Evolutionary conservation across 768 basidiomycete genomes (phyloP).

Genomic region (Mycena kentingensis): DNA sequence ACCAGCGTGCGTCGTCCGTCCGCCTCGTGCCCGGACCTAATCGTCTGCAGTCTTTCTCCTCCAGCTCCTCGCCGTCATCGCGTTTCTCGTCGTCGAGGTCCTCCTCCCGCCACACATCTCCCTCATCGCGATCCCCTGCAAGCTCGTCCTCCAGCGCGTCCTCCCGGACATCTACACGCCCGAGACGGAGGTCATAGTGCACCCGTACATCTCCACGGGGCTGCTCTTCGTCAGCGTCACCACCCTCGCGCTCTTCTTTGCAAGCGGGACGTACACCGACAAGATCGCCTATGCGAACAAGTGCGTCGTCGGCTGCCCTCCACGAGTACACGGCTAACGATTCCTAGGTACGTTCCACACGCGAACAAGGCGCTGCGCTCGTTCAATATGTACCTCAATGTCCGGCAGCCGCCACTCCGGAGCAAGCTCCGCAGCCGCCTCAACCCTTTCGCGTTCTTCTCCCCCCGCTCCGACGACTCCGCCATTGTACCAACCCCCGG

Average conservation of each 20-base stretch:
- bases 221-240: conserved; percentile 86
- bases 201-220: conserved; percentile 77
- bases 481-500: conserved; percentile 17
- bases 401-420: conserved; percentile 74
- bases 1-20: conserved; percentile 62
- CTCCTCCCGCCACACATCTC: conserved; percentile 64
- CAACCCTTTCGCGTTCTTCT: conserved; percentile 63
- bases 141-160: conserved; percentile 45
- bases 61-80: conserved; percentile 66
- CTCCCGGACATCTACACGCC: conserved; percentile 54
- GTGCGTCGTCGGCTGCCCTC: conserved; percentile 48
- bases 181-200: conserved; percentile 48
- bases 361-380: conserved; percentile 89
- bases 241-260: conserved; percentile 92
- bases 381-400: conserved; percentile 97
- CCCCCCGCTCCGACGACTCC: conserved; percentile 45
- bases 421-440: conserved; percentile 47
- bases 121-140: conserved; percentile 66
- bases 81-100: conserved; percentile 75
- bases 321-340: conserved; percentile 3
- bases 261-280: conserved; percentile 93
- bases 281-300: conserved; percentile 96
- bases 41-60: conserved; percentile 65
- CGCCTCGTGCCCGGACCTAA: conserved; percentile 24
- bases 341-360: conserved; percentile 87